Evolutionary conservation across 768 basidiomycete genomes (phyloP), one percentile per base, ranked within the genome.

Genomic region (Amanita molliuscula): DNA sequence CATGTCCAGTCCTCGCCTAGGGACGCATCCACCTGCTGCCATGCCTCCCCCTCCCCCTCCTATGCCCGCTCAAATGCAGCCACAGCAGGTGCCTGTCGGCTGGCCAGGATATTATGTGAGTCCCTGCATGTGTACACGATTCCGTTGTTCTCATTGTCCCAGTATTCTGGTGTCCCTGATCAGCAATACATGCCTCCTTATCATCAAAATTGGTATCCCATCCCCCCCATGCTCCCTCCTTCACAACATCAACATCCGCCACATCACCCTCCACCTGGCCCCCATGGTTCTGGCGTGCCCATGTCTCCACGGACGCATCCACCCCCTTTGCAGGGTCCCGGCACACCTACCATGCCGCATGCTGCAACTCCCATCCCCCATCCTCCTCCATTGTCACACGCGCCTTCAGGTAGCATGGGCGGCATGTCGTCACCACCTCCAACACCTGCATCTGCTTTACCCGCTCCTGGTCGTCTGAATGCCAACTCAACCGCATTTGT

Each of bases 1-100:
- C n/a, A 60, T 84, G 64, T 67, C 78, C 33, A 87, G 84, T 62
- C 87, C 86, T 28, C 76, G 85, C 54, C 66, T 87, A 61, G 76
- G 71, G 21, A 74, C 79, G 25, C 78, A 76, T 58, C 75, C 78
- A 28, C 77, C 78, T 53, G 71, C 71, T 52, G 71, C 67, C 13
- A 80, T 76, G 53, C 50, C 48, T 29, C 65, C 62, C 47, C 67
- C 75, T 38, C 62, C 67, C 15, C 58, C 57, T 40, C 65, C 61
- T 47, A 71, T 70, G 67, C 66, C 58, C 44, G 62, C 64, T 56
- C 65, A 62, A 48, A 67, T 70, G 67, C 70, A 61, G 52, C 60
- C 66, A 63, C 60, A 50, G 38, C 69, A 65, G 52, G 63, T 76
- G 54, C 66, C 69, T 51, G 62, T 57, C 44, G 65, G 62, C 41